Evolutionary conservation across 2,329 filamentous ascomycete genomes (phyloP).

Genomic region (Nigrospora sphaerica): DNA sequence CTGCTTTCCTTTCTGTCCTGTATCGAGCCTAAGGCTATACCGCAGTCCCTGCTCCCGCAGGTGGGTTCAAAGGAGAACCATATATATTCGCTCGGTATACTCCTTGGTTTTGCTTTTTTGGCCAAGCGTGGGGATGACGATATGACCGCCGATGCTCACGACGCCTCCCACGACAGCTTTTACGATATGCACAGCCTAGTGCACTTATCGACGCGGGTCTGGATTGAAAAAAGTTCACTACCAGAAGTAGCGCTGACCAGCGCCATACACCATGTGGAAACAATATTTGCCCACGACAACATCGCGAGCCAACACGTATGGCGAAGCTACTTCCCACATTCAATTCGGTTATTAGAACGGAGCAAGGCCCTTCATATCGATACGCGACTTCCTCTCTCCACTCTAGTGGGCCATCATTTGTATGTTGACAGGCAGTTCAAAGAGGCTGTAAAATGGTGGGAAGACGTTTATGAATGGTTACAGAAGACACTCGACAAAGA

Average conservation of each 20-base stretch:
- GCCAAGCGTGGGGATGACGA: conserved; percentile 11
- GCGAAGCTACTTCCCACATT: conserved; percentile 20
- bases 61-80: conserved; percentile 6
- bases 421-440: conserved; percentile 6
- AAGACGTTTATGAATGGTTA: no score
- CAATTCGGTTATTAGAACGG: conserved; percentile 12
- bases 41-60: conserved; percentile 22
- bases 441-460: no score
- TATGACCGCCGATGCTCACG: no score
- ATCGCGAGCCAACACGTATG: conserved; percentile 8
- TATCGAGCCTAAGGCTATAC: conserved; percentile 31
- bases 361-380: conserved; percentile 6
- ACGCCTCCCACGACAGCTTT: background rate
- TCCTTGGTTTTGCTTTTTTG: conserved; percentile 25
- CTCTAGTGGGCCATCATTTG: conserved; percentile 13
- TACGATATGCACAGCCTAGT: conserved; percentile 31
- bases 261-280: conserved; percentile 1
- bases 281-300: conserved; percentile 3
- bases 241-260: background rate
- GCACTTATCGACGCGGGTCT: conserved; percentile 22
- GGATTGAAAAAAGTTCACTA: conserved; percentile 11
- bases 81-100: conserved; percentile 19
- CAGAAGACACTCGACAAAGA: background rate
- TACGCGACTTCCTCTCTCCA: conserved; percentile 11
- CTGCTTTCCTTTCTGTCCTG: conserved; percentile 30